A percentile compares a stretch with the other conserved stretches of the same genome.
Conservation (phyloP, 2,329 filamentous ascomycete genomes). For the Ilyonectria destructans region DNA sequence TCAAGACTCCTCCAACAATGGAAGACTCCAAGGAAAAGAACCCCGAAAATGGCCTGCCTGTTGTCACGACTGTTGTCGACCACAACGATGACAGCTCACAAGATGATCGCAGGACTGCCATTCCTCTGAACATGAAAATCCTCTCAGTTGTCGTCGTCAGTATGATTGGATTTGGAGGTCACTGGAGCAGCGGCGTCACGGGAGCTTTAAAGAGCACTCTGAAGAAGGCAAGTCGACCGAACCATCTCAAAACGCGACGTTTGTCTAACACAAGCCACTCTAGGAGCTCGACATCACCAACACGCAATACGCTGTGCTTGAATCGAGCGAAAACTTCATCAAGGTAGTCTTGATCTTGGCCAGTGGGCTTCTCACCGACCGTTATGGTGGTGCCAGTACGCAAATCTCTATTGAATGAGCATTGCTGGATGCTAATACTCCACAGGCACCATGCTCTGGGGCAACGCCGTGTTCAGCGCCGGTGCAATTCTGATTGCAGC, state of each 20-base stretch:
- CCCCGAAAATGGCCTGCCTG: slow-evolving; percentile 20
- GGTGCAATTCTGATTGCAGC: slow-evolving; percentile 74
- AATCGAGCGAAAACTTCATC: slow-evolving; percentile 76
- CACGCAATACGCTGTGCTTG: slow-evolving; percentile 71
- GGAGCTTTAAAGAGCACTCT: slow-evolving; percentile 74
- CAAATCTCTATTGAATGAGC: background rate
- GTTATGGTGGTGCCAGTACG: slow-evolving; percentile 70
- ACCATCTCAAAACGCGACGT: fast-evolving
- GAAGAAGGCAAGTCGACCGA: slow-evolving; percentile 62
- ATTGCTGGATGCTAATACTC: background rate
- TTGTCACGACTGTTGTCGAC: slow-evolving; percentile 28
- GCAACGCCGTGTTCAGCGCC: slow-evolving; percentile 73
- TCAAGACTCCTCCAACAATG: slow-evolving; percentile 16
- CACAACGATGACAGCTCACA: slow-evolving; percentile 36
- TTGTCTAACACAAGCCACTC: background rate
- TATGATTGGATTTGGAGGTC: slow-evolving; percentile 72
- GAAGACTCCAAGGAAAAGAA: slow-evolving; percentile 21
- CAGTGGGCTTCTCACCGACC: slow-evolving; percentile 71
- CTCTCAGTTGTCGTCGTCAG: slow-evolving; percentile 65
- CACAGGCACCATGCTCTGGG: slow-evolving; percentile 69
- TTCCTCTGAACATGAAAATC: slow-evolving; percentile 52
- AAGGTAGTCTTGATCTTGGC: slow-evolving; percentile 69
- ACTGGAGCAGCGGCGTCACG: slow-evolving; percentile 74
- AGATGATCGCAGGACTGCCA: slow-evolving; percentile 41
- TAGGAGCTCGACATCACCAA: slow-evolving; percentile 72